A percentile compares a stretch with the other conserved stretches of the same genome.
These are phyloP conservation scores for Amaranthus palmeri DNA, from an alignment of 148 eudicot species.

Conservation along the genomic window DNA sequence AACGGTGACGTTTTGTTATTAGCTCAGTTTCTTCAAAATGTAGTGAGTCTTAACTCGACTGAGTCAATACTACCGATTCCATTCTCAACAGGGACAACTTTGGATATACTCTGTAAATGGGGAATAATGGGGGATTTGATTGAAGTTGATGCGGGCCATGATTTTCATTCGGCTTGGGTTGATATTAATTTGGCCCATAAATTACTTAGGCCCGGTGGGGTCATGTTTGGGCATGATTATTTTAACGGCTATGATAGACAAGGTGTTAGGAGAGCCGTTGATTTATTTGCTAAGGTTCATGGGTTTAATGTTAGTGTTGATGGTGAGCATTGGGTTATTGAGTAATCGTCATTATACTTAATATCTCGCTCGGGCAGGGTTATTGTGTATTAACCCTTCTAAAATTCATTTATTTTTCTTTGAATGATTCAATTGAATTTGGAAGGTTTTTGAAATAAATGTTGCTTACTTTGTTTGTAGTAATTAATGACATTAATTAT, in stretches of 20 bases:
- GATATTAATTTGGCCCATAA: slow-evolving; percentile 68
- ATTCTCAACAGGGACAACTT: slow-evolving; percentile 46
- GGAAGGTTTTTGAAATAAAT: no score
- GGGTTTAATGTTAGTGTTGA: slow-evolving; percentile 38
- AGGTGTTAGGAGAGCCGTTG: slow-evolving; percentile 65
- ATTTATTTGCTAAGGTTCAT: slow-evolving; percentile 57
- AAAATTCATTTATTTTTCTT: no score
- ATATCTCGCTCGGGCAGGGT: no score
- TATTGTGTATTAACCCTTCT: not conserved
- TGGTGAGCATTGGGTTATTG: slow-evolving; percentile 64
- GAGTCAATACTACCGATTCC: slow-evolving; percentile 44
- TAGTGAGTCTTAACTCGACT: slow-evolving; percentile 29
- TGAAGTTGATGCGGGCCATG: slow-evolving; percentile 72
- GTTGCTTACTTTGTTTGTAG: no score
- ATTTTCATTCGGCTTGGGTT: slow-evolving; percentile 73
- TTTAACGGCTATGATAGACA: slow-evolving; percentile 39
- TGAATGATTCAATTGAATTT: no score
- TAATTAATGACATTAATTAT: no score
- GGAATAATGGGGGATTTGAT: slow-evolving; percentile 59
- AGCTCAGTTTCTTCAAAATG: slow-evolving; percentile 70
- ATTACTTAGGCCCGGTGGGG: slow-evolving; percentile 61
- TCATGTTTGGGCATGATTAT: slow-evolving; percentile 70
- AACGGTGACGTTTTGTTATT: slow-evolving; percentile 54
- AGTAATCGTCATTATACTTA: no score
- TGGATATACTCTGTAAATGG: slow-evolving; percentile 53